Evolutionary conservation across 139 green algal genomes (phyloP), one percentile per base, ranked within the genome.

Genomic region (Penium margaritaceum): DNA sequence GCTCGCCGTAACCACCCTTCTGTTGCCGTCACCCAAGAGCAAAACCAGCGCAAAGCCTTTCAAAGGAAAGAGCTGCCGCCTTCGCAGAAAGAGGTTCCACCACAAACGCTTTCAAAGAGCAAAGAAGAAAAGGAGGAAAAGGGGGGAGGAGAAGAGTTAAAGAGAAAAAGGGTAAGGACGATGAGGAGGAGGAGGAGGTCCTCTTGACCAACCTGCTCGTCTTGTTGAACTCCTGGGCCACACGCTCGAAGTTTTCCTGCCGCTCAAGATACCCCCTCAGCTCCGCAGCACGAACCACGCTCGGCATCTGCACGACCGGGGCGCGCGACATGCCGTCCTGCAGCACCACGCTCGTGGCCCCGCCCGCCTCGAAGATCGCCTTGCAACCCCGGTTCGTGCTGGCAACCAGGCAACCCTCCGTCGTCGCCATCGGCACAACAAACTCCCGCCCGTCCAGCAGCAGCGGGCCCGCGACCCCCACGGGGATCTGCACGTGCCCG

Each of bases 331-430:
- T 82, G 69, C 68, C 68, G 34, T 82, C 75, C 15, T 70, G 39
- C 0, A 78, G 39, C 27, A 82, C 19, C 14, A 75, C 54, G 30
- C n/a, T 74, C 24, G 14, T 43, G 7, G 53, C 58, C 2, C 75
- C 75, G n/a, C 69, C 68, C 17, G 68, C 54, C 30, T 38, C 12
- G 19, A 12, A n/a, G 51, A 82, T 72, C 6, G 75, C 75, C 41
- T 82, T 82, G 60, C 69, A 79, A 27, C 75, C 75, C 2, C 75
- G 30, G 55, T 82, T 82, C 3, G 75, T 82, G 32, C 53, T 74
- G 1, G 75, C 75, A 29, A 82, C 53, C 2, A 82, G 69, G 69
- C 69, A 79, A 3, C 75, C 75, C 27, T 82, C 75, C 0, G 75
- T 82, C 5, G 75, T 82, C 4, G 75, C 75, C 75, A 82, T 82